These are phyloP conservation scores for Calcarisporium arbuscula DNA, from an alignment of 2,329 filamentous ascomycete genomes.

Conservation along the genomic window DNA sequence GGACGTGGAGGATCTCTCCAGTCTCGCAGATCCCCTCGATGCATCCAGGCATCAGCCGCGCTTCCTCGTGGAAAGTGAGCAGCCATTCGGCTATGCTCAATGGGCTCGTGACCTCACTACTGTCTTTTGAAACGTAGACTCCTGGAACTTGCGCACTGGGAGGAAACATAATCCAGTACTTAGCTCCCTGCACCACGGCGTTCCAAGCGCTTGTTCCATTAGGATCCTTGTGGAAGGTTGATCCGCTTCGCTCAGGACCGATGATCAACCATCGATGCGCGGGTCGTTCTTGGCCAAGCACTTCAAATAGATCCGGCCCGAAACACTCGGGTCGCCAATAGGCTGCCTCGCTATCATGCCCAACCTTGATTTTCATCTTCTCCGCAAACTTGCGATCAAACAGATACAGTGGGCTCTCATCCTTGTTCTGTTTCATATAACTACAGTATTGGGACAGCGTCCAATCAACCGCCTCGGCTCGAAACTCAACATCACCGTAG, in stretches of 20 bases:
- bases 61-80: conserved; percentile 79
- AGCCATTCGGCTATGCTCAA: conserved; percentile 97
- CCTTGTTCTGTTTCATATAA: conserved; percentile 73
- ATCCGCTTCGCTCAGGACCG: conserved; percentile 79
- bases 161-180: conserved; percentile 99
- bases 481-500: conserved; percentile 65
- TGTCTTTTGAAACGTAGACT: conserved; percentile 82
- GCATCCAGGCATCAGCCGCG: conserved; percentile 68
- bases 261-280: conserved; percentile 91
- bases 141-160: conserved; percentile 73
- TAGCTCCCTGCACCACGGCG: conserved; percentile 79
- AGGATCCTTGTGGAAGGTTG: conserved; percentile 86
- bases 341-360: conserved; percentile 39
- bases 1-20: conserved; percentile 87
- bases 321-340: conserved; percentile 85
- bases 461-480: conserved; percentile 94
- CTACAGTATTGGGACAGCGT: conserved; percentile 69
- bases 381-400: conserved; percentile 84
- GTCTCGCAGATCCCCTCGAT: conserved; percentile 76
- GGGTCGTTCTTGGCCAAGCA: conserved; percentile 71
- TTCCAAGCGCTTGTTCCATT: conserved; percentile 84
- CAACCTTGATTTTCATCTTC: conserved; percentile 71
- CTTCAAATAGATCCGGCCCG: conserved; percentile 76
- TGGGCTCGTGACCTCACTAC: conserved; percentile 88
- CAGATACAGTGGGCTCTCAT: conserved; percentile 88